Conservation (phyloP, 1,284 basidiomycete genomes). For the Irpex sp. region DNA sequence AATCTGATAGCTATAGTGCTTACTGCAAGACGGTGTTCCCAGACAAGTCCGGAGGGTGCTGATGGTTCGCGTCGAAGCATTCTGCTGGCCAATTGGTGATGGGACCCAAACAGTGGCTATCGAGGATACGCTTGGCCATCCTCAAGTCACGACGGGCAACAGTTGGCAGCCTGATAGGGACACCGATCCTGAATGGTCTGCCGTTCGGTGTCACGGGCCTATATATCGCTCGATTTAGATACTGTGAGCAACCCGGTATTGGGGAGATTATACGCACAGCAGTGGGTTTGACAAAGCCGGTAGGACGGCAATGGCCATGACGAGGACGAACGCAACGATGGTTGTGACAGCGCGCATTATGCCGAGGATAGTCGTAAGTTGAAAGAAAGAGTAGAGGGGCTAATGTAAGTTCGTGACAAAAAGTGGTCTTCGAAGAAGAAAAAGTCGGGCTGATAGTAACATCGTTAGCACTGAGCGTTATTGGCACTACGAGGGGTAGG, state of each 20-base stretch:
- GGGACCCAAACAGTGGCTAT: background rate
- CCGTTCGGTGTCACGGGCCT: background rate
- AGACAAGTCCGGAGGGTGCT: background rate
- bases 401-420: background rate
- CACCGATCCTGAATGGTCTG: background rate
- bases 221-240: background rate
- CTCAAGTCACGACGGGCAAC: background rate
- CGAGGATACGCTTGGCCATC: background rate
- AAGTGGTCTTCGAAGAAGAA: conserved; percentile 1
- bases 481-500: background rate
- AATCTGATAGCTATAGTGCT: background rate
- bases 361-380: background rate
- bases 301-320: conserved; percentile 1
- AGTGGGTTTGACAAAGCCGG: conserved; percentile 3
- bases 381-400: background rate
- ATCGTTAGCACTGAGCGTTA: background rate
- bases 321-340: conserved; percentile 1
- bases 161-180: background rate
- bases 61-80: background rate
- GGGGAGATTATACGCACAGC: background rate
- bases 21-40: background rate
- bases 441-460: conserved; percentile 8
- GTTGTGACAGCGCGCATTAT: conserved; percentile 5
- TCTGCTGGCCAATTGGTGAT: background rate
- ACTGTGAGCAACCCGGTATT: background rate